Conservation (phyloP, 352 stramenopile species). For the Phytophthora sansomeana region DNA sequence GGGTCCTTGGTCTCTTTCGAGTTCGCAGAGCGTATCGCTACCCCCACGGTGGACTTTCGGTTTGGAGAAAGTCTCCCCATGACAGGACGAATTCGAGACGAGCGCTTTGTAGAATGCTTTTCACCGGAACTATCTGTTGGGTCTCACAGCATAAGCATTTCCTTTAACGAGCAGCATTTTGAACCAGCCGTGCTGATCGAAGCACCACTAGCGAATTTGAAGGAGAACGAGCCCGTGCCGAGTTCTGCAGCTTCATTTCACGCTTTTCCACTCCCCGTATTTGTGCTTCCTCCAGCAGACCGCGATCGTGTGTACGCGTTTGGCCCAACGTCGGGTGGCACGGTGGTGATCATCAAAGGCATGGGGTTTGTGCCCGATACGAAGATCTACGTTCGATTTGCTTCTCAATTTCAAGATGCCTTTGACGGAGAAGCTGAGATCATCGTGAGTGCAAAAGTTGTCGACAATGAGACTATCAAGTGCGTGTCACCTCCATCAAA, state of each 20-base stretch:
- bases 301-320: slow-evolving; percentile 58
- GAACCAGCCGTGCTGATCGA: slow-evolving; percentile 35
- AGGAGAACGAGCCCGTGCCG: neutral
- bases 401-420: slow-evolving; percentile 43
- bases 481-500: slow-evolving; percentile 51
- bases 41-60: slow-evolving; percentile 65
- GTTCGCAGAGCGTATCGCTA: slow-evolving; percentile 64
- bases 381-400: slow-evolving; percentile 74
- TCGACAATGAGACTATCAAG: slow-evolving; percentile 62
- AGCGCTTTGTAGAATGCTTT: slow-evolving; percentile 68
- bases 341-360: slow-evolving; percentile 63
- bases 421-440: slow-evolving; percentile 49
- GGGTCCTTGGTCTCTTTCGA: slow-evolving; percentile 73
- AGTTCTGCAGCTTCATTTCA: slow-evolving; percentile 49
- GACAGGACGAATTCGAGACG: slow-evolving; percentile 45
- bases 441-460: slow-evolving; percentile 55
- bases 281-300: slow-evolving; percentile 51
- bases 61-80: slow-evolving; percentile 53
- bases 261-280: slow-evolving; percentile 64
- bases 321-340: slow-evolving; percentile 53
- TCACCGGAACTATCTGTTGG: slow-evolving; percentile 60
- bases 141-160: slow-evolving; percentile 55
- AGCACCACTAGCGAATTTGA: neutral
- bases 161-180: slow-evolving; percentile 78
- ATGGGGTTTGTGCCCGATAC: slow-evolving; percentile 63